Evolutionary conservation across 2,329 filamentous ascomycete species (phyloP), one percentile per base, ranked within the genome.

Genomic region (Aspergillus spinulosporus): DNA sequence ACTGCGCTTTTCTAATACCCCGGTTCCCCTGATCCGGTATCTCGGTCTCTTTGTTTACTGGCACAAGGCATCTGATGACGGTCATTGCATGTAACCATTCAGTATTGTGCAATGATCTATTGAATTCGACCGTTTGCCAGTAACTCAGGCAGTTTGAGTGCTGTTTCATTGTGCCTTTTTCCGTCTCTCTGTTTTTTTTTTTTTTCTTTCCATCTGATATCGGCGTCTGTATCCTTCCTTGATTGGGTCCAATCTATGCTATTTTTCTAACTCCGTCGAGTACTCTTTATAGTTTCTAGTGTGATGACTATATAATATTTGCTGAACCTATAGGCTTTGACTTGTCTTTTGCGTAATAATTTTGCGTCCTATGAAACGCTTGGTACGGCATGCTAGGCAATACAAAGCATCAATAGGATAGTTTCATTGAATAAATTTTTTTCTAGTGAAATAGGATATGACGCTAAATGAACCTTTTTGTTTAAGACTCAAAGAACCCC

Each of bases 251-350:
- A 68, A 62, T 66, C 62, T 52, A 62, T 65, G 62, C 62, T 66
- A 62, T 58, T 60, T 58, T 58, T 54, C 60, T 67, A 52, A 34
- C 31, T 60, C 58, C 42, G 49, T 54, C 46, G 50, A 59, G 44
- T 32, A 39, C 28, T 39, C 52, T 59, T 40, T 52, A 54, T 56
- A 61, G 61, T 60, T 58, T 51, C 61, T 21, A 69, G 69, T 71
- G 72, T 72, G 64, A 71, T 64, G 60, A 62, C 60, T 66, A 71
- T 66, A 72, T 72, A 72, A 72, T 72, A 68, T 51, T 51, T 50
- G 11, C 43, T 37, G 15, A 8, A 37, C 51, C 39, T 34, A 14
- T 49, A 26, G 29, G 44, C 34, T 29, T 21, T 21, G 26, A n/a
- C 36, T 11, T 48, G 14, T 28, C 21, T 21, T 34, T 49, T 28